Evolutionary conservation across 768 basidiomycete genomes (phyloP), one percentile per base, ranked within the genome.

Genomic region (Lactarius trivialis): DNA sequence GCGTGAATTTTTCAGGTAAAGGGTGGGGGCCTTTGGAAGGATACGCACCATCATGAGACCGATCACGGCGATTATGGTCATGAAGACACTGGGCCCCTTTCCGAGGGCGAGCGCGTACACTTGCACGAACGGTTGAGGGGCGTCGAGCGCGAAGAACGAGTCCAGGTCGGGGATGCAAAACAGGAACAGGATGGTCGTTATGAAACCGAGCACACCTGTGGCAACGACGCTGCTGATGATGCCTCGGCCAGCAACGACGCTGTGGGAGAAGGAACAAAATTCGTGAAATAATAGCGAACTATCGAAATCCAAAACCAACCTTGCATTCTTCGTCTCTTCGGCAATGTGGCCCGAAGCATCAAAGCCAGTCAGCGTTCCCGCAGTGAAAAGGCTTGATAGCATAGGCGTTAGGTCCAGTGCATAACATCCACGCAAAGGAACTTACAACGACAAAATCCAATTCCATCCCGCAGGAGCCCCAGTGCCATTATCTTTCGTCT

Each of bases 121-220:
- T 67, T 86, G 88, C 14, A 95, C 93, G 66, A 95, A 97, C 0
- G 94, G 93, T 70, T 97, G 93, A 0, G 93, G 93, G 0, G 93
- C 91, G 32, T 82, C 75, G 21, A 95, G 77, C 4, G 85, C 74
- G 71, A 93, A 93, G 32, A 94, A 74, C 0, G 82, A 80, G 67
- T 91, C 81, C 63, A 92, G 77, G 69, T 89, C 85, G 3, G 92
- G 91, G 2, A 85, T 86, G 73, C 90, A 93, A 72, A 92, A 93
- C 36, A 94, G 74, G 76, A 91, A 92, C 17, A 93, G 77, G 56
- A 93, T 88, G 5, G 85, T 82, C 32, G 89, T 87, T 51, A 80
- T 76, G 70, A 93, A 91, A 4, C 91, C 91, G n/a, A 91, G 71
- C 26, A 87, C 71, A 14, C 89, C 91, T 0, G 91, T 93, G 7